phyloP scores from a whole-genome alignment of 73 alveolate species.

The Halteria grandinella region DNA sequence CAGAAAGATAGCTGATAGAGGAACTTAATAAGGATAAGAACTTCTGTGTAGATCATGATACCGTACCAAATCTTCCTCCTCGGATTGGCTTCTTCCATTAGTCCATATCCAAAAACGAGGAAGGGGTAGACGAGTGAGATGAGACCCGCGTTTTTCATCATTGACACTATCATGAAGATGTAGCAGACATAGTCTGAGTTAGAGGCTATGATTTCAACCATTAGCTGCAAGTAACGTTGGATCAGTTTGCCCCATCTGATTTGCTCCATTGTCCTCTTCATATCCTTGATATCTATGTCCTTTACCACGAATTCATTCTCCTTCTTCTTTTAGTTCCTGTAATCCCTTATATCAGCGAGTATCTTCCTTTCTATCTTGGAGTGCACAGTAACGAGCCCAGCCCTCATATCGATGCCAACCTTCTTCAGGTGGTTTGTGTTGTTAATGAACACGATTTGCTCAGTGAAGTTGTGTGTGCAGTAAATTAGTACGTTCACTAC shows the following conservation, averaged over 20 bases:
- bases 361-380: constrained; percentile 50
- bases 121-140: constrained; percentile 65
- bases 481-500: constrained; percentile 8
- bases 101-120: constrained; percentile 63
- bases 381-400: constrained; percentile 36
- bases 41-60: constrained; percentile 61
- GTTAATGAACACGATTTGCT: constrained; percentile 50
- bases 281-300: constrained; percentile 15
- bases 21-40: constrained; percentile 63
- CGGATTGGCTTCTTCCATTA: constrained; percentile 74
- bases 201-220: constrained; percentile 19
- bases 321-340: background rate
- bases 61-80: constrained; percentile 52
- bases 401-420: constrained; percentile 12
- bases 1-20: constrained; percentile 52
- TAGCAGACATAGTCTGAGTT: constrained; percentile 53
- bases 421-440: constrained; percentile 12
- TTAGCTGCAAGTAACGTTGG: constrained; percentile 1
- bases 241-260: constrained; percentile 32
- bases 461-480: constrained; percentile 45
- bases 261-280: constrained; percentile 18
- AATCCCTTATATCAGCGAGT: constrained; percentile 12
- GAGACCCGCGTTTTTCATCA: constrained; percentile 60
- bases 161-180: constrained; percentile 56
- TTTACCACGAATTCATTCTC: background rate